These are phyloP conservation scores for Pseudogymnoascus destructans DNA, from an alignment of 2,329 filamentous ascomycete genomes.

Conservation along the genomic window DNA sequence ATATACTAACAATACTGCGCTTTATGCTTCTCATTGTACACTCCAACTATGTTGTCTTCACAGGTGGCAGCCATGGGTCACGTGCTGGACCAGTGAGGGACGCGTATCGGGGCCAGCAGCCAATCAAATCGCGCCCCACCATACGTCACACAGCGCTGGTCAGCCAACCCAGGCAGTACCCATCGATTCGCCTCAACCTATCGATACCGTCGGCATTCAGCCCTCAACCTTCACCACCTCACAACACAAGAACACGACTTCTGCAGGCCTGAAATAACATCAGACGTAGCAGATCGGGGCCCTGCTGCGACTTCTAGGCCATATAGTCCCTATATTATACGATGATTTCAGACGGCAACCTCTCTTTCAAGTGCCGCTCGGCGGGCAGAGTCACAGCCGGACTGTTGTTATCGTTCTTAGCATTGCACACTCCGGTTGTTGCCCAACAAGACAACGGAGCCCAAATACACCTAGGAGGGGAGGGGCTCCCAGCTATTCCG, in stretches of 20 bases:
- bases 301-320: neutral
- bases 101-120: neutral
- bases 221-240: neutral
- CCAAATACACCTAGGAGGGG: conserved; percentile 20
- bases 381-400: conserved; percentile 49
- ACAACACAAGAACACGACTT: neutral
- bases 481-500: conserved; percentile 32
- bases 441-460: neutral
- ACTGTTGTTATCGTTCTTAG: conserved; percentile 54
- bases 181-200: conserved; percentile 8
- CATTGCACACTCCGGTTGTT: conserved; percentile 34
- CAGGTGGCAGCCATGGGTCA: neutral
- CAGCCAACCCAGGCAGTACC: conserved; percentile 9
- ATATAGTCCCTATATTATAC: neutral
- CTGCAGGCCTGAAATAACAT: neutral
- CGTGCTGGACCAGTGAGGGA: neutral
- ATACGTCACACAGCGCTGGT: conserved; percentile 1
- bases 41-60: neutral
- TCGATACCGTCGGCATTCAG: conserved; percentile 1
- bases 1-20: neutral
- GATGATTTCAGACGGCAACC: conserved; percentile 15
- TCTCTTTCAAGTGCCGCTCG: conserved; percentile 35
- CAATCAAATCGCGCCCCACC: neutral
- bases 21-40: neutral
- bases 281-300: conserved; percentile 1